Evolutionary conservation across 345 rosid species (phyloP), one percentile per base, ranked within the genome.

Genomic region (Brassica juncea): DNA sequence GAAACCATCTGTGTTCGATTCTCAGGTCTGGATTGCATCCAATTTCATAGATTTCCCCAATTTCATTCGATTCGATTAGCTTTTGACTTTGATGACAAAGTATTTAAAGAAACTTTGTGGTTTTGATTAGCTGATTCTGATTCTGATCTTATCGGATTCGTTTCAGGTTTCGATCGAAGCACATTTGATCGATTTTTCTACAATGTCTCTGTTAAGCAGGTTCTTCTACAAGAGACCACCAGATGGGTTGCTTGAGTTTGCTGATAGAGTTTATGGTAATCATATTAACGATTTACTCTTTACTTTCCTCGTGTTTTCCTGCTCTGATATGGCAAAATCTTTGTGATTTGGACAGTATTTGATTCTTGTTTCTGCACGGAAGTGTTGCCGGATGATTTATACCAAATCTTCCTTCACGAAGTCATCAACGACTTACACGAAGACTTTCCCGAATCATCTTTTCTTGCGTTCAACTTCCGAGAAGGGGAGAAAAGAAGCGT

Each of bases 281-380:
- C 8, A 7, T 23, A 23, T 64, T 27, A 37, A 5, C 4, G 0
- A 70, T 52, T 47, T 9, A 4, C 31, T 31, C 3, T 66, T 44
- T 66, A 23, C 25, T 23, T 23, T 23, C 25, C 25, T 23, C 25
- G 25, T 23, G 25, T 23, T 23, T 23, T 23, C 25, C 25, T 23
- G 25, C 25, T 23, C 25, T 23, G 25, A 23, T 23, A 23, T 2
- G 5, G n/a, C 60, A 55, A 25, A n/a, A 32, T 66, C 52, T 75
- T 44, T 72, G 64, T 54, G 25, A 23, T 23, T 23, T 23, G 25
- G 25, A 87, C 95, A 94, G 98, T 94, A 76, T 88, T 94, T 44
- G 99, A 94, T 88, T 94, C 99, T 5, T 92, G 99, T 79, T 94
- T 91, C 72, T 94, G 92, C 14, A 91, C 98, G 67, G 98, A 94